Percentiles rank a stretch among this genome's conserved stretches.
Conservation (phyloP, 2,329 filamentous ascomycete genomes). For the Nectriaceae sp. region DNA sequence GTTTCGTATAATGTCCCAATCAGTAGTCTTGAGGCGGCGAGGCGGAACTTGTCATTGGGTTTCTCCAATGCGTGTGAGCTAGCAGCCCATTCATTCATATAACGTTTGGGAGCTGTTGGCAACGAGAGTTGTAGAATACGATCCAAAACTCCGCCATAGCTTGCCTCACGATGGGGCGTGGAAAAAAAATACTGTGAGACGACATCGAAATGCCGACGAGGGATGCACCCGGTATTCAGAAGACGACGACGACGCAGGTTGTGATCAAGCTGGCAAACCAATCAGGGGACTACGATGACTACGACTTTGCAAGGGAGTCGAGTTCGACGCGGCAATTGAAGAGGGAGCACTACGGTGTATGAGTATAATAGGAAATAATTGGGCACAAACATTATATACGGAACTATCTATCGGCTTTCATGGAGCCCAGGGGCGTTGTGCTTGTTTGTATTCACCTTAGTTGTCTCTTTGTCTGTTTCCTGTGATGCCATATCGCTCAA, state of each 20-base stretch:
- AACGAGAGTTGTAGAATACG: not conserved
- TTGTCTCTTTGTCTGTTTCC: no score
- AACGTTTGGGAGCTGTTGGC: not conserved
- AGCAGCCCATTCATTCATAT: not conserved
- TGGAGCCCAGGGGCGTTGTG: no score
- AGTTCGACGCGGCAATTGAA: conserved; percentile 23
- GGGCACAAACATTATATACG: no score
- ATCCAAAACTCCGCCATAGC: not conserved
- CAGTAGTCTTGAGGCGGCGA: not conserved
- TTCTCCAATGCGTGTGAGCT: not conserved
- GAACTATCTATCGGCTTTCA: no score
- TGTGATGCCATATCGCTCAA: no score
- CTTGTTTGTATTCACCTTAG: no score
- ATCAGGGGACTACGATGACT: conserved; percentile 21
- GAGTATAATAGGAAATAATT: no score
- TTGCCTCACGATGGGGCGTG: not conserved
- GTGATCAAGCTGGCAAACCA: conserved; percentile 19
- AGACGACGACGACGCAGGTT: conserved; percentile 28
- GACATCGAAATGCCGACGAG: conserved; percentile 20
- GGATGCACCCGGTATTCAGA: conserved; percentile 23
- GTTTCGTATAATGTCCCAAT: not conserved
- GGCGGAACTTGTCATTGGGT: not conserved
- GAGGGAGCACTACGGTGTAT: conserved; percentile 23
- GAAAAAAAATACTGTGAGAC: conserved; percentile 6
- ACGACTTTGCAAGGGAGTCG: conserved; percentile 20